Evolutionary conservation across 805 yeast species (phyloP).

Genomic region (baker's yeast (Saccharomyces cerevisiae)): DNA sequence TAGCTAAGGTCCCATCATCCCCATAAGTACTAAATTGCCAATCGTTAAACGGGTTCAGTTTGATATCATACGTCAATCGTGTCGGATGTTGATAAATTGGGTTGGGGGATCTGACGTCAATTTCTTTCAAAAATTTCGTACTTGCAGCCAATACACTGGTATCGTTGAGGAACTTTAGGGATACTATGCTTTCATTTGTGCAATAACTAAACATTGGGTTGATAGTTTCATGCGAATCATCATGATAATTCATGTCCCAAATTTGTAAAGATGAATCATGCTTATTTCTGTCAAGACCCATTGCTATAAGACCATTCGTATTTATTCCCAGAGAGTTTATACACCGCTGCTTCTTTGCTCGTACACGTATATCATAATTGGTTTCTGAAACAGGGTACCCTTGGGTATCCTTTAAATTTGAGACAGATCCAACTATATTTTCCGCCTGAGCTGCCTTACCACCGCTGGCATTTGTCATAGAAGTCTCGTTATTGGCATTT

Average conservation of each 20-base stretch:
- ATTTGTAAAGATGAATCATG: slow-evolving; percentile 69
- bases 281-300: slow-evolving; percentile 71
- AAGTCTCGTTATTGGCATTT: not conserved
- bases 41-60: slow-evolving; percentile 59
- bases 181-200: slow-evolving; percentile 66
- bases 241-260: slow-evolving; percentile 67
- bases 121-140: slow-evolving; percentile 67
- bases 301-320: slow-evolving; percentile 55
- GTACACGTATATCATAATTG: slow-evolving; percentile 26
- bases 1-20: slow-evolving; percentile 76
- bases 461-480: not conserved
- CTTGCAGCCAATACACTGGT: slow-evolving; percentile 63
- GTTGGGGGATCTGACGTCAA: slow-evolving; percentile 58
- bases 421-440: slow-evolving; percentile 4
- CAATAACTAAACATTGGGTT: slow-evolving; percentile 51
- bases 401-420: not conserved
- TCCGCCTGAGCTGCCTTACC: slow-evolving; percentile 25
- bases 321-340: slow-evolving; percentile 71
- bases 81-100: slow-evolving; percentile 72
- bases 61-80: slow-evolving; percentile 58
- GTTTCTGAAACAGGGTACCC: slow-evolving; percentile 12
- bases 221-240: slow-evolving; percentile 43
- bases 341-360: slow-evolving; percentile 61
- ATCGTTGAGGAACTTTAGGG: slow-evolving; percentile 58
- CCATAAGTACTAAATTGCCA: slow-evolving; percentile 65